These are phyloP conservation scores for Cladosporium phlei DNA, from an alignment of 2,329 filamentous ascomycete genomes.

Conservation along the genomic window DNA sequence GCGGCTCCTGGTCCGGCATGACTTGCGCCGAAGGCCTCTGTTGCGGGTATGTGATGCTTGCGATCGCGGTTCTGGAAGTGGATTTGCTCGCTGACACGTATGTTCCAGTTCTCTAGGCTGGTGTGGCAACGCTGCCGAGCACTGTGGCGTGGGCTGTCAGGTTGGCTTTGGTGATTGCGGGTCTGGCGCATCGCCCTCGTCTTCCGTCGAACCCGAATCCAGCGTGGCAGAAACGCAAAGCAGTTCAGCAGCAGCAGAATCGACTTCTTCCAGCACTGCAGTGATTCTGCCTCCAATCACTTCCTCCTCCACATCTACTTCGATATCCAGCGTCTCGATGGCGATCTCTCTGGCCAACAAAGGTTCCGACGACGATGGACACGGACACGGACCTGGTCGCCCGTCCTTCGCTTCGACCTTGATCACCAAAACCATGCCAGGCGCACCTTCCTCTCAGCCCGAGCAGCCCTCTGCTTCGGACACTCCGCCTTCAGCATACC, in stretches of 20 bases:
- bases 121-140: slow-evolving; percentile 19
- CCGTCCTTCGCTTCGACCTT: slow-evolving; percentile 1
- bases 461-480: slow-evolving; percentile 4
- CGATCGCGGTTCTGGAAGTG: background rate
- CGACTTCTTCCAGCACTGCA: background rate
- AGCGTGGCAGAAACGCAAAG: background rate
- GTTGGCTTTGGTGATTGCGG: slow-evolving; percentile 22
- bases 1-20: slow-evolving; percentile 18
- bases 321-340: slow-evolving; percentile 5
- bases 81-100: background rate
- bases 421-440: background rate
- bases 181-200: too few species aligned
- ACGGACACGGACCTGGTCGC: background rate
- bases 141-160: slow-evolving; percentile 25
- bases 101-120: slow-evolving; percentile 19
- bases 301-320: too few species aligned
- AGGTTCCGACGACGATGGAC: background rate
- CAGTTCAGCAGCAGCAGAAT: too few species aligned
- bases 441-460: background rate
- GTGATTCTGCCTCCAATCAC: too few species aligned
- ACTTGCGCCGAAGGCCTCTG: slow-evolving; percentile 19
- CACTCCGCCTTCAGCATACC: background rate
- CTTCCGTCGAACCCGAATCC: background rate
- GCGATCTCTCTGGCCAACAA: background rate
- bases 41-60: slow-evolving; percentile 15